Conservation (phyloP, 78 protist species). For the Dictyostelium purpureum region DNA sequence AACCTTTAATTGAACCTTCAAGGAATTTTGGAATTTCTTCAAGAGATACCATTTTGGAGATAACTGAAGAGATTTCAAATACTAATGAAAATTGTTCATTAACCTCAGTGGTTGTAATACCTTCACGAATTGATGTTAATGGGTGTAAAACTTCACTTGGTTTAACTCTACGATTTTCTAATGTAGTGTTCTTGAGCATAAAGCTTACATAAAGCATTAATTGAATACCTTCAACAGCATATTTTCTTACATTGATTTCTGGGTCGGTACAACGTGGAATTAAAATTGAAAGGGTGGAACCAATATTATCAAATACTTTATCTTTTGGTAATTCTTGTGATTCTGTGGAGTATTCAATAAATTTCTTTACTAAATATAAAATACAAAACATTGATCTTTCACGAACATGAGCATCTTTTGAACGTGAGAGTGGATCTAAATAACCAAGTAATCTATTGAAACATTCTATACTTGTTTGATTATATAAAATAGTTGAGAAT, state of each 20-base stretch:
- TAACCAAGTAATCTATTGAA: constrained; percentile 45
- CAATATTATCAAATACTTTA: constrained; percentile 58
- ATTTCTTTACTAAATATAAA: constrained; percentile 57
- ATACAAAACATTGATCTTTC: constrained; percentile 68
- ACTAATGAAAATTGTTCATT: constrained; percentile 80
- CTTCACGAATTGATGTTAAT: constrained; percentile 39
- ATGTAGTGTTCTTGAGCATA: constrained; percentile 31
- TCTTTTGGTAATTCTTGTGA: constrained; percentile 24
- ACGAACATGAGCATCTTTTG: constrained; percentile 60
- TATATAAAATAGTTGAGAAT: constrained; percentile 58
- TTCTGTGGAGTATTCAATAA: constrained; percentile 48
- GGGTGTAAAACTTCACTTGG: constrained; percentile 56
- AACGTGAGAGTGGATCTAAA: constrained; percentile 65
- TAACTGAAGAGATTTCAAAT: constrained; percentile 61
- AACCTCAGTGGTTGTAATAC: constrained; percentile 61
- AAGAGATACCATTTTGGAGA: constrained; percentile 21
- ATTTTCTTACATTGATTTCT: constrained; percentile 34
- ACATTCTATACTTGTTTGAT: constrained; percentile 40
- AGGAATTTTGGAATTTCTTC: constrained; percentile 76
- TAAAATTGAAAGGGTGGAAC: constrained; percentile 32
- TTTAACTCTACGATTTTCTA: constrained; percentile 56
- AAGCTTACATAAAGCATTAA: constrained; percentile 50
- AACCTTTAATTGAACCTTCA: constrained; percentile 61
- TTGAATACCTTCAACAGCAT: constrained; percentile 67
- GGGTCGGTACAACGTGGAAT: constrained; percentile 82